Percentiles rank a stretch among this genome's conserved stretches.
phyloP scores from a whole-genome alignment of 208 protist species.

The Phytomonas francai region DNA sequence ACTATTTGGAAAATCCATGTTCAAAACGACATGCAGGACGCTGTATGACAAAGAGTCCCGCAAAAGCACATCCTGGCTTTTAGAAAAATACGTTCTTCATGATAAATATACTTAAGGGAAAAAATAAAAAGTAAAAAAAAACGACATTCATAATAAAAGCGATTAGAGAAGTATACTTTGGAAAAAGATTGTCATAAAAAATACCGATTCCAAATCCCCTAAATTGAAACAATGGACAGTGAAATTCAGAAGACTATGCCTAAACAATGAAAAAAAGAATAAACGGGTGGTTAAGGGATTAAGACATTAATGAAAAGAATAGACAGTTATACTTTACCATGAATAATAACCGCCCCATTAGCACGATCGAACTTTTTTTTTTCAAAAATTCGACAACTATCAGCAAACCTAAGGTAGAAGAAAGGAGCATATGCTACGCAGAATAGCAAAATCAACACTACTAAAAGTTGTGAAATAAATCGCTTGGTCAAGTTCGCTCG shows the following conservation, averaged over 20 bases:
- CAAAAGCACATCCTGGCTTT: background rate
- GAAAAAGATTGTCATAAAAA: background rate
- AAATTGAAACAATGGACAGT: background rate
- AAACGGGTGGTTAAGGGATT: background rate
- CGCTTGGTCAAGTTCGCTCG: background rate
- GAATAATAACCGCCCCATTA: background rate
- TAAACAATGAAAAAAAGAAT: background rate
- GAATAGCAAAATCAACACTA: background rate
- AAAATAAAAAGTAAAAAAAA: constrained; percentile 3
- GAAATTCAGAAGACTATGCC: background rate
- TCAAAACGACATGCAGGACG: background rate
- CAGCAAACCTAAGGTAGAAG: background rate
- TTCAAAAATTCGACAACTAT: background rate
- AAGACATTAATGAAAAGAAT: background rate
- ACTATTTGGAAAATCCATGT: background rate
- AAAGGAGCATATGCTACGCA: background rate
- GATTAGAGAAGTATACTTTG: background rate
- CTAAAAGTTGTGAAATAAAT: background rate
- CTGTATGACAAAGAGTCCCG: background rate
- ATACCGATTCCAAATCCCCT: background rate
- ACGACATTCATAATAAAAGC: background rate
- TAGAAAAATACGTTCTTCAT: background rate
- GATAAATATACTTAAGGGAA: background rate
- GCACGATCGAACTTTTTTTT: background rate
- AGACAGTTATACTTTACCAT: background rate